Percentiles rank a stretch among this genome's conserved stretches.
These are phyloP conservation scores for Arabidopsis thaliana DNA, from an alignment of 345 rosid species.

Conservation along the genomic window DNA sequence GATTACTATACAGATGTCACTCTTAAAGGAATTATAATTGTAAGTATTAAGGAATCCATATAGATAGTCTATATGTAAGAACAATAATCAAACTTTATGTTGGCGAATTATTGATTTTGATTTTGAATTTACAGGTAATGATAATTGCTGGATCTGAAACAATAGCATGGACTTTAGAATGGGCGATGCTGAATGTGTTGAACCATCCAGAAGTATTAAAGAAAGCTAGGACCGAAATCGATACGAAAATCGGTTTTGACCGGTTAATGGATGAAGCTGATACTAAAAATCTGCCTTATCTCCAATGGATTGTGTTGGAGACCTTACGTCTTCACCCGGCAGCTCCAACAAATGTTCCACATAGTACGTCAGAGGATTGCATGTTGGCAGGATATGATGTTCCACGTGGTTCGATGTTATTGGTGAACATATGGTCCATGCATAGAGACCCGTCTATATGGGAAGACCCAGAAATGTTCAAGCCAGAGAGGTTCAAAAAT, in stretches of 20 bases:
- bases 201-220: constrained; percentile 27
- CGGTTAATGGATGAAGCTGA: constrained; percentile 59
- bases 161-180: constrained; percentile 11
- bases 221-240: constrained; percentile 15
- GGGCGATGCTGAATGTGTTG: constrained; percentile 31
- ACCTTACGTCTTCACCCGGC: constrained; percentile 64
- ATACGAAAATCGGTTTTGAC: constrained; percentile 45
- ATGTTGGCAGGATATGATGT: constrained; percentile 57
- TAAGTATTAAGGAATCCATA: constrained; percentile 8
- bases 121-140: constrained; percentile 22
- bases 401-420: constrained; percentile 57
- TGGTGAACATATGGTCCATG: constrained; percentile 68
- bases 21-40: constrained; percentile 53
- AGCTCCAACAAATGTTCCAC: constrained; percentile 63
- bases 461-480: constrained; percentile 48
- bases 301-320: constrained; percentile 59
- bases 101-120: not conserved
- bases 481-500: constrained; percentile 45
- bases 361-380: constrained; percentile 54
- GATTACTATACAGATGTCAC: constrained; percentile 53
- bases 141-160: constrained; percentile 23
- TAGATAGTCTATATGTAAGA: not conserved
- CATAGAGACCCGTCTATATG: constrained; percentile 63
- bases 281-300: constrained; percentile 55
- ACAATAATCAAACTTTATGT: not conserved